phyloP scores from a whole-genome alignment of 495 filamentous ascomycete species.

The Oidiodendron maius region DNA sequence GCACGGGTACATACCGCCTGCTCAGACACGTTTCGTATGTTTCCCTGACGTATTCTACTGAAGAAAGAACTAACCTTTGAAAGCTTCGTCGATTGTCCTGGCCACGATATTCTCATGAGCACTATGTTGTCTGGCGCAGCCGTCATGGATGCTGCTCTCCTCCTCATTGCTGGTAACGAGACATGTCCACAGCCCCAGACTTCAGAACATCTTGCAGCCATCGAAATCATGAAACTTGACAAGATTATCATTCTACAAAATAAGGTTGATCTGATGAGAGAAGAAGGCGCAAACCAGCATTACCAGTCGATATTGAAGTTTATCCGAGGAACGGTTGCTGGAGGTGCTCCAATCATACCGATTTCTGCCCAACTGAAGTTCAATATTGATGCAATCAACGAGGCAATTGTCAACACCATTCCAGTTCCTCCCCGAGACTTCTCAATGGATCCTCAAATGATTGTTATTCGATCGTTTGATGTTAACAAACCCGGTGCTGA shows the following conservation, averaged over 20 bases:
- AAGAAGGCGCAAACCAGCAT: constrained; percentile 85
- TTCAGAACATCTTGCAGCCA: constrained; percentile 95
- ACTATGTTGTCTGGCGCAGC: constrained; percentile 99
- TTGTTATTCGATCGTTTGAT: constrained; percentile 97
- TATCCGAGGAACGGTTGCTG: constrained; percentile 93
- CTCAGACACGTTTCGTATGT: constrained; percentile 84
- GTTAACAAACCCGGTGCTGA: constrained; percentile 99
- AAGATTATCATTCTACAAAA: constrained; percentile 99
- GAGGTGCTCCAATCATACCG: constrained; percentile 92
- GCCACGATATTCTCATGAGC: constrained; percentile 99
- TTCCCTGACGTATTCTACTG: neutral
- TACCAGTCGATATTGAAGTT: constrained; percentile 96
- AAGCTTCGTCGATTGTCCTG: constrained; percentile 96
- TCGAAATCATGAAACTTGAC: constrained; percentile 98
- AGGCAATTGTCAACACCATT: constrained; percentile 86
- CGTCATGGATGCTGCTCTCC: constrained; percentile 96
- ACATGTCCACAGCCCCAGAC: constrained; percentile 98
- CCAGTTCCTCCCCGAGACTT: constrained; percentile 89
- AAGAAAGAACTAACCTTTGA: neutral
- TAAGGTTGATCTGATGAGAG: constrained; percentile 96
- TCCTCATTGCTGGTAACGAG: constrained; percentile 98
- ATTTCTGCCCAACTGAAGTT: constrained; percentile 99
- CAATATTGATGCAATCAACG: constrained; percentile 98
- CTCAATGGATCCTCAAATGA: constrained; percentile 87
- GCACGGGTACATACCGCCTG: constrained; percentile 74